A percentile compares a stretch with the other conserved stretches of the same genome.
These are phyloP conservation scores for Penicillium sp. DNA, from an alignment of 2,329 filamentous ascomycete species.

Conservation along the genomic window DNA sequence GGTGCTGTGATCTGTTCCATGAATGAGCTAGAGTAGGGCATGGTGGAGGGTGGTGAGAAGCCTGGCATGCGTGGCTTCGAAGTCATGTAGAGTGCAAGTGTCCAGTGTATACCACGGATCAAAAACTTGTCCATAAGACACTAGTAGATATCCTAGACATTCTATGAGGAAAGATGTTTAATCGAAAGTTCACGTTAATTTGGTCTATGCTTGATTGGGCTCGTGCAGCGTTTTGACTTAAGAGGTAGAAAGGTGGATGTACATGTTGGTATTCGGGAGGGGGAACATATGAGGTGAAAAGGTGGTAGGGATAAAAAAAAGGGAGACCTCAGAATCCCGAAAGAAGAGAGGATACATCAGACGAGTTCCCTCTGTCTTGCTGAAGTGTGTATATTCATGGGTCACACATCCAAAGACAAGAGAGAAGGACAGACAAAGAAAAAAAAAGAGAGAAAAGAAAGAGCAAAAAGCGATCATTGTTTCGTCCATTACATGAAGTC, in stretches of 20 bases:
- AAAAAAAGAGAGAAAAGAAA: slow-evolving; percentile 23
- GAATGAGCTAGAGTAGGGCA: slow-evolving; percentile 18
- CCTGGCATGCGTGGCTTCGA: slow-evolving; percentile 6
- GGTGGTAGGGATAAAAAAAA: background rate
- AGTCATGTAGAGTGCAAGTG: background rate
- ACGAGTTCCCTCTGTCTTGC: background rate
- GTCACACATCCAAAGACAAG: slow-evolving; percentile 10
- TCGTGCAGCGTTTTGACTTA: background rate
- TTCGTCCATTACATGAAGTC: slow-evolving; percentile 54
- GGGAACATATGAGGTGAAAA: background rate
- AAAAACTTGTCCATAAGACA: background rate
- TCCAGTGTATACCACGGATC: background rate
- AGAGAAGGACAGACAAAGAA: slow-evolving; percentile 16
- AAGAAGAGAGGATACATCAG: background rate
- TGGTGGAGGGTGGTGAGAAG: slow-evolving; percentile 3
- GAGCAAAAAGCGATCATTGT: slow-evolving; percentile 3
- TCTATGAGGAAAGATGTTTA: background rate
- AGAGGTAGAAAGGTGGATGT: background rate
- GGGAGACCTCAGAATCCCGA: background rate
- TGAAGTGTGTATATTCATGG: slow-evolving; percentile 22
- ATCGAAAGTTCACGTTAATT: background rate
- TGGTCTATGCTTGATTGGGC: slow-evolving; percentile 1
- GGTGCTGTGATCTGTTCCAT: background rate
- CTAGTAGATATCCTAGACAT: background rate
- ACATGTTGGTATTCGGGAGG: slow-evolving; percentile 1